Base-by-base conservation (phyloP, 257 asterid genomes). In the Nicotiana paniculata region DNA sequence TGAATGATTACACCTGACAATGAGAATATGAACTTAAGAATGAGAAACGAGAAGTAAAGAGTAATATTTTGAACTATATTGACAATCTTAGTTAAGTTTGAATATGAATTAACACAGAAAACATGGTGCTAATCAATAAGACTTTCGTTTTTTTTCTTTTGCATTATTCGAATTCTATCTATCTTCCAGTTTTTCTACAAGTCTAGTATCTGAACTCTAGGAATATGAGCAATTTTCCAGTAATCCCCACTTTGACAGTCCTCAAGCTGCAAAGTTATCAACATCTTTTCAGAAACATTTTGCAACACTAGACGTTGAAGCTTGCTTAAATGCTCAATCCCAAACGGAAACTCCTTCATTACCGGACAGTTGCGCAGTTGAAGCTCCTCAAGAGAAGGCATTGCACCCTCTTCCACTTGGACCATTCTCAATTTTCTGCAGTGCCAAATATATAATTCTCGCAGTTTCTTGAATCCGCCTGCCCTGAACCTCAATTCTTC, bases 391-490 rank as follows among this genome's bases (percentile, higher is more conserved):
- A 81, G 89, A 67, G 18, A 74, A 53, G 89, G 88, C 81, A 79
- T 83, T 61, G 88, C 77, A 16, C 87, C 90, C 32, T 86, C 58
- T 75, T 86, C 88, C 30, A 83, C 26, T 53, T 37, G 66, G 32
- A 86, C 84, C 57, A 43, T 15, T 61, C 53, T 85, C 64, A 86
- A 69, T 3, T 54, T 83, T 17, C 43, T 79, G 43, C 84, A 35
- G 9, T 63, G 12, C 74, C 37, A 48, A 2, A 88, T 79, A 10
- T 21, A 30, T 33, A 89, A 80, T 26, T 63, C 72, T 4, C 83
- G 83, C 77, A 89, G 88, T 76, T 81, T 85, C 75, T 16, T 82
- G 58, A 89, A 88, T 81, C 76, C 69, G 12, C 86, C 88, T 1
- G 84, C 86, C 61, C 61, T 81, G 61, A 90, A 90, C 58, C 77